phyloP scores from a whole-genome alignment of 2,329 filamentous ascomycete genomes.

The Pezicula carpinea region DNA sequence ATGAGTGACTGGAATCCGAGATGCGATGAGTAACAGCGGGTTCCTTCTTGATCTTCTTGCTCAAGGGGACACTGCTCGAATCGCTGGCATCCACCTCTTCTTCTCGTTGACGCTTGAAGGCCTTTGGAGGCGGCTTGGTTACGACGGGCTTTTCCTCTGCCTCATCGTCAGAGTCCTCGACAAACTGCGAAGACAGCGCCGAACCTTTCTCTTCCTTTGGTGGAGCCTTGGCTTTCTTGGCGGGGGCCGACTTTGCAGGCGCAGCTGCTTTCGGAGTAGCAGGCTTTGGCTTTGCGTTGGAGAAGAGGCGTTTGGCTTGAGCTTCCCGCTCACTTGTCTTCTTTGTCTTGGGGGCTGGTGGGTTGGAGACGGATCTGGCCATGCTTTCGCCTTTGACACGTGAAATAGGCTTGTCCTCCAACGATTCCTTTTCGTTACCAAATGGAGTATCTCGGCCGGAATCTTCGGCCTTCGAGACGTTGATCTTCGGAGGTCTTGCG shows the following conservation, averaged over 20 bases:
- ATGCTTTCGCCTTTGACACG: constrained; percentile 36
- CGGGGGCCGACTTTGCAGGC: constrained; percentile 11
- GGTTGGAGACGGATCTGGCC: constrained; percentile 47
- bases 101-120: constrained; percentile 47
- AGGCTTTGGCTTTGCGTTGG: constrained; percentile 27
- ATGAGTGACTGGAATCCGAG: constrained; percentile 45
- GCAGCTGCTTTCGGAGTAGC: constrained; percentile 18
- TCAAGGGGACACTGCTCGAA: constrained; percentile 22
- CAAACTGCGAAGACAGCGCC: constrained; percentile 26
- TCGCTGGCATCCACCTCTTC: constrained; percentile 25
- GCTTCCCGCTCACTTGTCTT: constrained; percentile 49
- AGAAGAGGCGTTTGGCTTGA: constrained; percentile 51
- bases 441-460: constrained; percentile 37
- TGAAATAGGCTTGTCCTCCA: constrained; percentile 27
- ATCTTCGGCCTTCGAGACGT: constrained; percentile 46
- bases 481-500: constrained; percentile 46
- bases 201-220: constrained; percentile 32
- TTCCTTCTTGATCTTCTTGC: constrained; percentile 29
- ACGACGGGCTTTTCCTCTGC: constrained; percentile 9
- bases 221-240: constrained; percentile 13
- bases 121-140: constrained; percentile 36
- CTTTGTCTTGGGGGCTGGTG: constrained; percentile 49
- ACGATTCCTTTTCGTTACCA: constrained; percentile 39
- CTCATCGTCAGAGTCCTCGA: constrained; percentile 28
- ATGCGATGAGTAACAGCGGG: constrained; percentile 32